Conservation (phyloP, 2,329 filamentous ascomycete genomes). For the Aspergillus sp. region DNA sequence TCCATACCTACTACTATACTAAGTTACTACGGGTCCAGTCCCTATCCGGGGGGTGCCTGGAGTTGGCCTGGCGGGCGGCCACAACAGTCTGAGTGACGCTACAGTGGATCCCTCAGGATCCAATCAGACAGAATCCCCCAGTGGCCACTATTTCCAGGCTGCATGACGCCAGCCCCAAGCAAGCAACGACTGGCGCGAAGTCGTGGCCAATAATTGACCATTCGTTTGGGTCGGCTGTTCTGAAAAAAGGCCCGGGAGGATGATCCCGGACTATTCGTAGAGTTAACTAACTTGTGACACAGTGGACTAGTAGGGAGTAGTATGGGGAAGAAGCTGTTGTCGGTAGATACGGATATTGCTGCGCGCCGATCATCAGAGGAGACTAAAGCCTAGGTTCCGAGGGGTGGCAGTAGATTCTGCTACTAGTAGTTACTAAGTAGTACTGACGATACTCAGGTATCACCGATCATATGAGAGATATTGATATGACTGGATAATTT, state of each 20-base stretch:
- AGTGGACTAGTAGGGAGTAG: background rate
- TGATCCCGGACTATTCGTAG: constrained; percentile 3
- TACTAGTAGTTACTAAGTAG: no score
- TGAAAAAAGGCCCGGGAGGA: constrained; percentile 12
- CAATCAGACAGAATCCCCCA: constrained; percentile 23
- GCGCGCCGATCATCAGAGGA: constrained; percentile 2
- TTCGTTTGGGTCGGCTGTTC: constrained; percentile 11
- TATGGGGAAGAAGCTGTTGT: constrained; percentile 5
- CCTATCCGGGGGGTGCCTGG: constrained; percentile 23
- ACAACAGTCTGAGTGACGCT: constrained; percentile 21
- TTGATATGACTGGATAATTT: no score
- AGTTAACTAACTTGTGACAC: no score
- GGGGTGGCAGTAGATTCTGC: background rate
- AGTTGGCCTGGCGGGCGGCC: no score
- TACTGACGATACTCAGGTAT: constrained; percentile 1
- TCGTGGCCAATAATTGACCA: constrained; percentile 28
- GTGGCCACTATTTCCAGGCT: constrained; percentile 33
- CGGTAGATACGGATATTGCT: background rate
- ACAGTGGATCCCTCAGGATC: constrained; percentile 18
- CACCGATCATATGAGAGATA: background rate
- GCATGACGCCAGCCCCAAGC: constrained; percentile 37
- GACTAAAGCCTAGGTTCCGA: background rate
- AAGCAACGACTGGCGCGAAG: constrained; percentile 26
- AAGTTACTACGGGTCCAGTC: constrained; percentile 23
- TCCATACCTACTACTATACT: no score